Conservation (phyloP, 2,329 filamentous ascomycete genomes). For the Lachnellula occidentalis region DNA sequence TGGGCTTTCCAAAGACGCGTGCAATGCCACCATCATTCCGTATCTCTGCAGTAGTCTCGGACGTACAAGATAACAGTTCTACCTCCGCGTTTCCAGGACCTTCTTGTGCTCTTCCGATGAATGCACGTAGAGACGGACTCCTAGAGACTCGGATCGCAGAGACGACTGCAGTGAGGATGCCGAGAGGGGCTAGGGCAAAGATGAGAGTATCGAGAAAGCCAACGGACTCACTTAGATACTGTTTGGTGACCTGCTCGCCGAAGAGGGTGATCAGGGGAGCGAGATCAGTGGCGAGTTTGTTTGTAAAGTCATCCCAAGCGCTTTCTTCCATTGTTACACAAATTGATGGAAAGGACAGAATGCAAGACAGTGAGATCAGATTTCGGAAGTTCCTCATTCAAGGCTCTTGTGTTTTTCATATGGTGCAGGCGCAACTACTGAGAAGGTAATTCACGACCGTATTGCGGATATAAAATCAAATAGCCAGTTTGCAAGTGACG, state of each 20-base stretch:
- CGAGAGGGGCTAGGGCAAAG: conserved; percentile 4
- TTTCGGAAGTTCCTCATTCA: too few relatives aligned
- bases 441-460: too few relatives aligned
- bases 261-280: not conserved
- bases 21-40: conserved; percentile 38
- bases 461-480: too few relatives aligned
- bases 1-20: not conserved
- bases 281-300: not conserved
- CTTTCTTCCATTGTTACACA: too few relatives aligned
- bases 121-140: not conserved
- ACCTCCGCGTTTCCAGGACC: conserved; percentile 36
- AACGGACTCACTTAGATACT: conserved; percentile 2
- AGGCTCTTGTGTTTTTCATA: too few relatives aligned
- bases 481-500: too few relatives aligned
- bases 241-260: conserved; percentile 1
- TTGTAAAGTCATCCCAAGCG: not conserved
- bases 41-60: conserved; percentile 39
- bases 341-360: too few relatives aligned
- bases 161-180: conserved; percentile 5
- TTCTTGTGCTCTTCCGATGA: conserved; percentile 33
- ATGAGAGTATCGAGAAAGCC: not conserved
- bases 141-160: conserved; percentile 3
- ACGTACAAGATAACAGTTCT: conserved; percentile 43
- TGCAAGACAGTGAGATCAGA: too few relatives aligned
- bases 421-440: too few relatives aligned